Conservation (phyloP, 768 basidiomycete genomes). For the Amanita fuliginea region DNA sequence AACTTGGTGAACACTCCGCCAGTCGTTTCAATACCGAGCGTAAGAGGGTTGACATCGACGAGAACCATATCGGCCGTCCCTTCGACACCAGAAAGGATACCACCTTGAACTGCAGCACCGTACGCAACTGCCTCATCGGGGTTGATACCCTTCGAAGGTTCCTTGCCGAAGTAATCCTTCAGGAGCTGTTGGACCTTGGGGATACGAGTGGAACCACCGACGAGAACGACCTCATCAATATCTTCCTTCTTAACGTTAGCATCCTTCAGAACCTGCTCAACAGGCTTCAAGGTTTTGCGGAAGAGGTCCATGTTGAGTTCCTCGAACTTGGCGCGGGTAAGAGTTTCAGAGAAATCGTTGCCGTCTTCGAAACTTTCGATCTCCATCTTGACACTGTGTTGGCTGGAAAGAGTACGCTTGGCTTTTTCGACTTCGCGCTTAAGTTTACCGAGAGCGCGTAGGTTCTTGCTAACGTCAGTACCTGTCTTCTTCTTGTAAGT, state of each 20-base stretch:
- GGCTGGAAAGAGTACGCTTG: conserved; percentile 86
- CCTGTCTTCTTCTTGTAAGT: conserved; percentile 88
- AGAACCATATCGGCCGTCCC: conserved; percentile 86
- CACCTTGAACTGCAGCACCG: conserved; percentile 97
- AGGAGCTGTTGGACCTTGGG: conserved; percentile 98
- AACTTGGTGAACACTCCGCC: conserved; percentile 98
- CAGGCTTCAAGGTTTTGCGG: conserved; percentile 99
- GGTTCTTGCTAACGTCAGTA: conserved; percentile 69
- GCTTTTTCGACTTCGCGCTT: conserved; percentile 92
- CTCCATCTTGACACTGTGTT: conserved; percentile 86
- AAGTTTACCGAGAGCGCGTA: conserved; percentile 80
- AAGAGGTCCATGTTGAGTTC: conserved; percentile 98
- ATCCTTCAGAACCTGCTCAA: conserved; percentile 98
- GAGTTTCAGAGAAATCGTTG: conserved; percentile 94
- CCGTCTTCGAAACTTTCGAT: conserved; percentile 95
- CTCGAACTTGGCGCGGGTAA: conserved; percentile 98
- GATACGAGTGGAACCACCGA: conserved; percentile 98
- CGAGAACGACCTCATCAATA: conserved; percentile 86
- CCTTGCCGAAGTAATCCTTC: conserved; percentile 96
- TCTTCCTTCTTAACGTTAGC: conserved; percentile 98
- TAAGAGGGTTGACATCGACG: conserved; percentile 93
- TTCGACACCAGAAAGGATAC: conserved; percentile 92
- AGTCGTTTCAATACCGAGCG: conserved; percentile 98
- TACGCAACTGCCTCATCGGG: conserved; percentile 99
- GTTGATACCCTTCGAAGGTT: conserved; percentile 98